Conservation (phyloP, 352 stramenopile species). For the Phytophthora brassicae region DNA sequence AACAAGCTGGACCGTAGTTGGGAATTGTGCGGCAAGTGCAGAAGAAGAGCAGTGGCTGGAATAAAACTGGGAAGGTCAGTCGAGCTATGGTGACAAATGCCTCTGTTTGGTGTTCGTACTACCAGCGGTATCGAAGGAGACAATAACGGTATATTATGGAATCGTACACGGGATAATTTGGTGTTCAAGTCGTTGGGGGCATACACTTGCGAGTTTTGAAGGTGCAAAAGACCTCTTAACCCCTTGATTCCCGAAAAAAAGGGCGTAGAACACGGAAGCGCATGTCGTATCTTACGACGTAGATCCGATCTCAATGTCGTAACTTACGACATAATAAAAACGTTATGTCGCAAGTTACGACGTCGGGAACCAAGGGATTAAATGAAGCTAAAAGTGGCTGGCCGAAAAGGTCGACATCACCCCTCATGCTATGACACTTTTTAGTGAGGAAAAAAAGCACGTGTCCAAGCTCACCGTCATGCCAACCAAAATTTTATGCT, state of each 20-base stretch:
- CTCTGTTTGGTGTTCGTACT: not conserved
- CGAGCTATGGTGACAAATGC: not conserved
- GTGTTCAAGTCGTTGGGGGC: too few relatives aligned
- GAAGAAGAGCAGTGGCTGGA: not conserved
- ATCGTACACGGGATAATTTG: not conserved
- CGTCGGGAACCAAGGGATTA: too few relatives aligned
- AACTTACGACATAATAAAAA: too few relatives aligned
- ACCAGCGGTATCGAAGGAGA: conserved; percentile 1
- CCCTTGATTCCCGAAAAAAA: too few relatives aligned
- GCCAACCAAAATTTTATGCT: not conserved
- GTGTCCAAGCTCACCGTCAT: not conserved
- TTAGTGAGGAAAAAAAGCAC: not conserved
- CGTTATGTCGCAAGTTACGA: too few relatives aligned
- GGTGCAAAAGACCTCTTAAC: too few relatives aligned
- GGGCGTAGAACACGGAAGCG: too few relatives aligned
- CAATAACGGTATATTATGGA: conserved; percentile 2
- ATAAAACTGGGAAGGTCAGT: not conserved
- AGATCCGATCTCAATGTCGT: too few relatives aligned
- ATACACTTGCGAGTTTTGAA: too few relatives aligned
- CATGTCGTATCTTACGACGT: too few relatives aligned
- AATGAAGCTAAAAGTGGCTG: too few relatives aligned
- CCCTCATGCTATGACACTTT: not conserved
- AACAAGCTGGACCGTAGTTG: not conserved
- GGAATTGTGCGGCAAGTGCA: not conserved
- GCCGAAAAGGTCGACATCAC: not conserved